These are phyloP conservation scores for Astraeus odoratus DNA, from an alignment of 768 basidiomycete genomes.

Conservation along the genomic window DNA sequence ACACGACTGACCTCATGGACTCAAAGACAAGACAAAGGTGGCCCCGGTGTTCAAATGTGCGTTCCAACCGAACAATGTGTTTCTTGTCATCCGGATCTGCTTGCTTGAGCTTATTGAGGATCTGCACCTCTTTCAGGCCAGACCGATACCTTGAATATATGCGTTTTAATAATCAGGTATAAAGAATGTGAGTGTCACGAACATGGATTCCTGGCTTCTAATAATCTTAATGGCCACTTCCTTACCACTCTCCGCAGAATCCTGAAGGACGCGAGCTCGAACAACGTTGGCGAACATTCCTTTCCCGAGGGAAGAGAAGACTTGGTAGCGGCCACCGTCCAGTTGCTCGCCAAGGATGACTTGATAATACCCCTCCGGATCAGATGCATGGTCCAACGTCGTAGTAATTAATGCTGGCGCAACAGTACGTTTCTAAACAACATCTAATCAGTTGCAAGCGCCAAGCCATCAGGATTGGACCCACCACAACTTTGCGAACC, in stretches of 20 bases:
- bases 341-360: slow-evolving; percentile 92
- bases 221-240: slow-evolving; percentile 99
- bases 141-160: slow-evolving; percentile 73
- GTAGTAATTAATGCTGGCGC: slow-evolving; percentile 64
- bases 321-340: slow-evolving; percentile 88
- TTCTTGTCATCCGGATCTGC: slow-evolving; percentile 97
- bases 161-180: background rate
- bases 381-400: slow-evolving; percentile 86
- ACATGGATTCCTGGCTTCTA: slow-evolving; percentile 95
- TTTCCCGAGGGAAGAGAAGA: slow-evolving; percentile 91
- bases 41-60: slow-evolving; percentile 95
- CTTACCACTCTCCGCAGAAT: slow-evolving; percentile 43
- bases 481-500: slow-evolving; percentile 50
- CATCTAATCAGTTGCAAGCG: slow-evolving; percentile 2
- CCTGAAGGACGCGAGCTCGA: slow-evolving; percentile 74
- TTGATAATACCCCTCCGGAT: slow-evolving; percentile 92
- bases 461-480: slow-evolving; percentile 13
- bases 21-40: slow-evolving; percentile 97
- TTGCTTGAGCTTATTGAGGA: slow-evolving; percentile 77
- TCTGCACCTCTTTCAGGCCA: slow-evolving; percentile 86
- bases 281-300: slow-evolving; percentile 99
- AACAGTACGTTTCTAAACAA: slow-evolving; percentile 33
- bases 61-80: slow-evolving; percentile 86
- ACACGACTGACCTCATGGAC: slow-evolving; percentile 63
- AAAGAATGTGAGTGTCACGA: slow-evolving; percentile 26